Evolutionary conservation across 2,329 filamentous ascomycete species (phyloP).

Genomic region (Trichoderma sp.): DNA sequence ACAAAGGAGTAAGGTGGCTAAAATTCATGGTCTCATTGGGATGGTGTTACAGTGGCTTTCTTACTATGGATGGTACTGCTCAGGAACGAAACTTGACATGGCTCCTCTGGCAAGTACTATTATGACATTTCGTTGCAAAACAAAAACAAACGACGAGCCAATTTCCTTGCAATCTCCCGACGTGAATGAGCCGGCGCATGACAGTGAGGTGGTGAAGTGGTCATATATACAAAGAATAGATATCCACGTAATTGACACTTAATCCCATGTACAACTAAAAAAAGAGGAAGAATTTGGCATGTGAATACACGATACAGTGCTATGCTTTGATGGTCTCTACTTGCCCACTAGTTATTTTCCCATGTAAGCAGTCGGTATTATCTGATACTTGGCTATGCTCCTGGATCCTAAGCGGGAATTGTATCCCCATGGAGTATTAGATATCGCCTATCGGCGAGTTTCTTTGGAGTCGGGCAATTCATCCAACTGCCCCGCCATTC

Average conservation of each 20-base stretch:
- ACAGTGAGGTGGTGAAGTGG: not conserved
- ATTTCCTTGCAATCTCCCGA: constrained; percentile 7
- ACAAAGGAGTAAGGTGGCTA: constrained; percentile 78
- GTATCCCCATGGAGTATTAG: not conserved
- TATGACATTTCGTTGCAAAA: constrained; percentile 47
- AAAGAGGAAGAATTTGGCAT: not conserved
- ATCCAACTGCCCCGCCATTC: not conserved
- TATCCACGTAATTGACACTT: constrained; percentile 8
- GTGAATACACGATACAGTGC: not conserved
- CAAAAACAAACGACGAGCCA: constrained; percentile 29
- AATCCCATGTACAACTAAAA: not conserved
- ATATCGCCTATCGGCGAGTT: not conserved
- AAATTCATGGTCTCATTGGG: constrained; percentile 57
- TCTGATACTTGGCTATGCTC: not conserved
- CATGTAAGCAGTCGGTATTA: not conserved
- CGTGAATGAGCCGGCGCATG: constrained; percentile 16
- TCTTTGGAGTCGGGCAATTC: not conserved
- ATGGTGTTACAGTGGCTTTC: constrained; percentile 63
- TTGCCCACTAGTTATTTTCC: not conserved
- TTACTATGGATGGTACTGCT: constrained; percentile 55
- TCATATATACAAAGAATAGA: constrained; percentile 9
- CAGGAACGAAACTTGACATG: constrained; percentile 46
- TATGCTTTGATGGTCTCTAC: not conserved
- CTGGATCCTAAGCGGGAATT: not conserved
- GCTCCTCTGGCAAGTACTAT: constrained; percentile 48